These are phyloP conservation scores for Narthecium ossifragum DNA, from an alignment of 106 monocot species.

Conservation along the genomic window DNA sequence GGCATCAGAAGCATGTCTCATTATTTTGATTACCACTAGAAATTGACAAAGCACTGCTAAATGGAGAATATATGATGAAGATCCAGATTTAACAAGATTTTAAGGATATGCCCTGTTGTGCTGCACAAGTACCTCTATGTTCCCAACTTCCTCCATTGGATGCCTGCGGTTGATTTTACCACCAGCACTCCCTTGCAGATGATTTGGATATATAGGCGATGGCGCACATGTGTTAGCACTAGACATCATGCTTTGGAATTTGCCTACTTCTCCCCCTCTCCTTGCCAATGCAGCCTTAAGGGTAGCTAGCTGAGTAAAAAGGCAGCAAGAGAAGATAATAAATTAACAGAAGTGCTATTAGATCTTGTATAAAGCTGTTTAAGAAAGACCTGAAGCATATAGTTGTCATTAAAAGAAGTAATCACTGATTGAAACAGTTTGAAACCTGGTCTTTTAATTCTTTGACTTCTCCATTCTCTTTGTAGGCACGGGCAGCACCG, in stretches of 20 bases:
- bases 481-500: slow-evolving; percentile 71
- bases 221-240: slow-evolving; percentile 28
- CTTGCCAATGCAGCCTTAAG: slow-evolving; percentile 75
- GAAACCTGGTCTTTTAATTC: slow-evolving; percentile 86
- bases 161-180: slow-evolving; percentile 13
- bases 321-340: not conserved
- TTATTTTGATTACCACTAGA: too few species aligned
- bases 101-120: not conserved
- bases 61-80: too few species aligned
- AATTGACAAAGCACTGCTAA: too few species aligned
- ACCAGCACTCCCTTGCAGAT: too few species aligned
- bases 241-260: slow-evolving; percentile 14
- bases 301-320: slow-evolving; percentile 45
- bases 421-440: not conserved
- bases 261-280: slow-evolving; percentile 42
- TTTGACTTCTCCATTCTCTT: slow-evolving; percentile 74
- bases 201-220: slow-evolving; percentile 17
- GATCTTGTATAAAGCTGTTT: too few species aligned
- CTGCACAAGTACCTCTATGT: slow-evolving; percentile 50
- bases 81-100: too few species aligned
- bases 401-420: not conserved
- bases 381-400: too few species aligned
- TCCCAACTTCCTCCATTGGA: slow-evolving; percentile 73
- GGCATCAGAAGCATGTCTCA: too few species aligned
- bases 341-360: too few species aligned